Conservation (phyloP, 441 rosid genomes). For the Euphorbia schlechtendalii region DNA sequence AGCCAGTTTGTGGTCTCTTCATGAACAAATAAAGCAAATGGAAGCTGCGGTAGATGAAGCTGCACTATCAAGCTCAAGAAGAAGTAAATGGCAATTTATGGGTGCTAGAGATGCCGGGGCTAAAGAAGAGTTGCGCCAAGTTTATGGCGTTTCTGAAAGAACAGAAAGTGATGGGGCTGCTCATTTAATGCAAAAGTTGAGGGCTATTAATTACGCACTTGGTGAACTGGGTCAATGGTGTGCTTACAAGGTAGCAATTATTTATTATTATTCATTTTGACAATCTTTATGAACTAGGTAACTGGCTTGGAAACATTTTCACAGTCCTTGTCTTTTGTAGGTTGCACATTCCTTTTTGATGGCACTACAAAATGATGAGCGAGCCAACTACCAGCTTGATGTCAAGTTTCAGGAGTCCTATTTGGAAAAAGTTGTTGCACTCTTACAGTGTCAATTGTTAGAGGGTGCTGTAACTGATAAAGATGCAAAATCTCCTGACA, state of each 20-base stretch:
- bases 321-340: constrained; percentile 36
- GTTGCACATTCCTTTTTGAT: constrained; percentile 91
- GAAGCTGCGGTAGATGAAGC: constrained; percentile 89
- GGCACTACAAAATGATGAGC: constrained; percentile 92
- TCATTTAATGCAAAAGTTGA: constrained; percentile 87
- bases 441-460: constrained; percentile 76
- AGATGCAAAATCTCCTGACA: constrained; percentile 36
- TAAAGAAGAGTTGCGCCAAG: constrained; percentile 90
- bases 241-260: constrained; percentile 77
- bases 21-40: constrained; percentile 90
- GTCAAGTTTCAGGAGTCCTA: constrained; percentile 95
- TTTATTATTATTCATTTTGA: constrained; percentile 15
- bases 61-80: constrained; percentile 78
- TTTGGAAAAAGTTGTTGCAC: constrained; percentile 66
- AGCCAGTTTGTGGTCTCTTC: constrained; percentile 92
- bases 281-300: not conserved
- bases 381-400: constrained; percentile 91
- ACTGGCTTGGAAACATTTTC: constrained; percentile 8
- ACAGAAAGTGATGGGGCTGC: constrained; percentile 99
- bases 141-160: constrained; percentile 97
- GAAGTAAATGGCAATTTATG: constrained; percentile 99
- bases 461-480: constrained; percentile 86
- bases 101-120: constrained; percentile 99
- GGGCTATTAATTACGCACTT: constrained; percentile 93
- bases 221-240: constrained; percentile 99